These are phyloP conservation scores for Teratosphaeria viscida DNA, from an alignment of 2,329 filamentous ascomycete genomes.

Conservation along the genomic window DNA sequence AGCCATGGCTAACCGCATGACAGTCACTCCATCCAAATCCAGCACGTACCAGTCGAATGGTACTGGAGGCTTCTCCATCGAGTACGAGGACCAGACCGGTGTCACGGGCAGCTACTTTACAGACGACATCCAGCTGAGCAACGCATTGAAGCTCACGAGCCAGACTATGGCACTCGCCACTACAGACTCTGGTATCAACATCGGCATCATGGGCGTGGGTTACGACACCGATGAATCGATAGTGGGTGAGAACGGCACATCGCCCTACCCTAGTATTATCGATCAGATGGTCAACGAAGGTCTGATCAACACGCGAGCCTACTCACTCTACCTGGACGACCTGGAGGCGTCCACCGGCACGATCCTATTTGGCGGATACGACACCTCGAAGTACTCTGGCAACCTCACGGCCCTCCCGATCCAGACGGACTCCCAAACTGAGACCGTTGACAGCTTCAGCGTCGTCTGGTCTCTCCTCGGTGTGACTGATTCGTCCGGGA, in stretches of 20 bases:
- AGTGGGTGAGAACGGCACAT: conserved; percentile 40
- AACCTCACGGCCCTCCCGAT: conserved; percentile 1
- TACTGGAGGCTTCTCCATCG: conserved; percentile 42
- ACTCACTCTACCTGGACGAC: conserved; percentile 7
- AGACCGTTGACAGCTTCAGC: not conserved
- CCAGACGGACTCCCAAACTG: not conserved
- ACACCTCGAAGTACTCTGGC: conserved; percentile 2
- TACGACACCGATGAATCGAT: conserved; percentile 67
- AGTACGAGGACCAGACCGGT: conserved; percentile 72
- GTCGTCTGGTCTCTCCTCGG: not conserved
- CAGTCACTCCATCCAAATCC: conserved; percentile 37
- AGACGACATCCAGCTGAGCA: conserved; percentile 41
- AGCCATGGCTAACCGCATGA: conserved; percentile 9
- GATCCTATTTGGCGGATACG: conserved; percentile 16
- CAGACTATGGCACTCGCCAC: conserved; percentile 62
- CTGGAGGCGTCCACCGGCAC: conserved; percentile 7
- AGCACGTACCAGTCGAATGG: conserved; percentile 52
- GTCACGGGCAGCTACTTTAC: conserved; percentile 70
- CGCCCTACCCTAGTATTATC: conserved; percentile 31
- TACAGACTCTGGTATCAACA: conserved; percentile 24
- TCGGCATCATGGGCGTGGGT: conserved; percentile 73
- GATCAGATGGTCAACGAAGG: not conserved
- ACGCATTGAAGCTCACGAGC: conserved; percentile 37
- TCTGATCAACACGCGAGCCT: conserved; percentile 4
- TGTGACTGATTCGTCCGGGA: not conserved